phyloP scores from a whole-genome alignment of 441 rosid genomes.

The Isatis lusitanica region DNA sequence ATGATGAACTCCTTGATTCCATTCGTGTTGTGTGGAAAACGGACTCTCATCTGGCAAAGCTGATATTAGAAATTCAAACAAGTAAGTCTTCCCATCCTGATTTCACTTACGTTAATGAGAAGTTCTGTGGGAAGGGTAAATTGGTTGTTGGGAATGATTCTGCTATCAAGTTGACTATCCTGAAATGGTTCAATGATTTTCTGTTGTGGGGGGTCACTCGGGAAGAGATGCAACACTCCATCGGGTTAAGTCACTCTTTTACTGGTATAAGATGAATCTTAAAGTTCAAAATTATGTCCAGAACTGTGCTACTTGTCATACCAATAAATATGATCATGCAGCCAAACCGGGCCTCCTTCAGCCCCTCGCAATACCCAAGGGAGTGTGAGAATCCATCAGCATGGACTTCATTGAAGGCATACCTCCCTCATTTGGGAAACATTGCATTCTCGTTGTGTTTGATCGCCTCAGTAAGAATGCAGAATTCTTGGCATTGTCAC shows the following conservation, averaged over 20 bases:
- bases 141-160: neutral
- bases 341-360: neutral
- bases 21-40: too few species aligned
- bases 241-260: neutral
- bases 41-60: too few species aligned
- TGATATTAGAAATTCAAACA: too few species aligned
- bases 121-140: neutral
- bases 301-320: neutral
- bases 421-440: neutral
- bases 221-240: neutral
- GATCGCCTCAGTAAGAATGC: neutral
- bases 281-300: neutral
- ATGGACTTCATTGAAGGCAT: neutral
- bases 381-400: too few species aligned
- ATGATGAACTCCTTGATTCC: too few species aligned
- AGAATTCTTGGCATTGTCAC: neutral
- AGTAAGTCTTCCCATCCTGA: too few species aligned
- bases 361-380: too few species aligned
- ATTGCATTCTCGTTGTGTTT: neutral
- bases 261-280: neutral
- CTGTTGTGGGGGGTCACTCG: neutral
- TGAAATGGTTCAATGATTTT: neutral
- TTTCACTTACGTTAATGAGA: neutral
- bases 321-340: neutral
- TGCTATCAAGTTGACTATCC: neutral